These are phyloP conservation scores for Fragilariopsis cylindrus DNA, from an alignment of 108 stramenopile species.

Conservation along the genomic window DNA sequence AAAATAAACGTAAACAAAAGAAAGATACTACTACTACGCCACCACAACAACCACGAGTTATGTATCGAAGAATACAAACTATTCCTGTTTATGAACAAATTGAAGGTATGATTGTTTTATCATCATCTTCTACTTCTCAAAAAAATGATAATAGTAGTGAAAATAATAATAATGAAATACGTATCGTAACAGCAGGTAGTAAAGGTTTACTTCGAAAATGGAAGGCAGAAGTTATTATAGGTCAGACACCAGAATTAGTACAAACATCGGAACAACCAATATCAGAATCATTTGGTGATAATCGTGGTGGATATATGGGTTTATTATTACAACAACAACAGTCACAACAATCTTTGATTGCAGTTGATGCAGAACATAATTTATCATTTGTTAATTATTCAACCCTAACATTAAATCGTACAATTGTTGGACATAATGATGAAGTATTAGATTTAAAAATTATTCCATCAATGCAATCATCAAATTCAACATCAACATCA, in stretches of 20 bases:
- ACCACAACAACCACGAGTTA: slow-evolving; percentile 13
- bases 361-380: slow-evolving; percentile 91
- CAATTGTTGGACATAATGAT: slow-evolving; percentile 93
- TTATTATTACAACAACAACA: slow-evolving; percentile 28
- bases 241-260: slow-evolving; percentile 50
- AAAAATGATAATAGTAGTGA: slow-evolving; percentile 1
- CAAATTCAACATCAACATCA: background rate
- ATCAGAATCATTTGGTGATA: slow-evolving; percentile 69
- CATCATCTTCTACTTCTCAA: background rate
- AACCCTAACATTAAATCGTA: slow-evolving; percentile 41
- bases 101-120: slow-evolving; percentile 72
- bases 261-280: slow-evolving; percentile 48
- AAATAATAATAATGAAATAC: slow-evolving; percentile 31
- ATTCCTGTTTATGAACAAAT: slow-evolving; percentile 84
- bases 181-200: slow-evolving; percentile 75
- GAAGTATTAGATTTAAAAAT: slow-evolving; percentile 91
- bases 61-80: slow-evolving; percentile 71
- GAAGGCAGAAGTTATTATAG: slow-evolving; percentile 48
- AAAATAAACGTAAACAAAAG: slow-evolving; percentile 37
- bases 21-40: background rate
- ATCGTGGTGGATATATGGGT: slow-evolving; percentile 73
- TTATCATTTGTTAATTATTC: slow-evolving; percentile 63
- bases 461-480: slow-evolving; percentile 67
- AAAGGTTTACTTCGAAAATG: slow-evolving; percentile 74
- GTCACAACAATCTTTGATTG: slow-evolving; percentile 60